phyloP scores from a whole-genome alignment of 169 alveolate genomes.

The Theileria annulata region DNA sequence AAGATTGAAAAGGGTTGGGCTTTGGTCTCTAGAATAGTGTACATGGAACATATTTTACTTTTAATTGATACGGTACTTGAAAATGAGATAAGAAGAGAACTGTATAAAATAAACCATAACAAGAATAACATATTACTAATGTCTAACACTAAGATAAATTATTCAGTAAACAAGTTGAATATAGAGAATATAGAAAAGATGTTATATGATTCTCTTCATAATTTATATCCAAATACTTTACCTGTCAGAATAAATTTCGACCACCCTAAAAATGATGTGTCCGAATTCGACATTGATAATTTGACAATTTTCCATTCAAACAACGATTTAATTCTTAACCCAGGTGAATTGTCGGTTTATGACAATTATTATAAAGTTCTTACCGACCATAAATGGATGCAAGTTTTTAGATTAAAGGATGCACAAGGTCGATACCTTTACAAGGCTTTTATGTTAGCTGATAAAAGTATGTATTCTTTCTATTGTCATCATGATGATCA shows the following conservation, averaged over 20 bases:
- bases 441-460: conserved; percentile 10
- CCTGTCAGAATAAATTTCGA: conserved; percentile 16
- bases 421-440: not conserved
- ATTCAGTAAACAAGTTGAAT: not conserved
- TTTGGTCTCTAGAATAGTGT: conserved; percentile 16
- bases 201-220: not conserved
- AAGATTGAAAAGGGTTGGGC: conserved; percentile 17
- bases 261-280: conserved; percentile 2
- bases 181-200: not conserved
- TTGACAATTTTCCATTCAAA: not conserved
- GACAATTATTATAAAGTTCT: conserved; percentile 8
- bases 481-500: not conserved
- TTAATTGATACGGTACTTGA: conserved; percentile 38
- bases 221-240: conserved; percentile 26
- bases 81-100: conserved; percentile 16
- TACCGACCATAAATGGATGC: conserved; percentile 24
- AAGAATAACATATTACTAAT: not conserved
- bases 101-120: conserved; percentile 18
- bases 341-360: conserved; percentile 16
- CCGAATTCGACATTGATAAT: not conserved
- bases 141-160: not conserved
- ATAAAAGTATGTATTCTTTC: conserved; percentile 7
- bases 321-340: not conserved
- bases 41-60: conserved; percentile 13
- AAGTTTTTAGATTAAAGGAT: conserved; percentile 14